Evolutionary conservation across 2,329 filamentous ascomycete species (phyloP).

Genomic region (Mycosphaerella sp.): DNA sequence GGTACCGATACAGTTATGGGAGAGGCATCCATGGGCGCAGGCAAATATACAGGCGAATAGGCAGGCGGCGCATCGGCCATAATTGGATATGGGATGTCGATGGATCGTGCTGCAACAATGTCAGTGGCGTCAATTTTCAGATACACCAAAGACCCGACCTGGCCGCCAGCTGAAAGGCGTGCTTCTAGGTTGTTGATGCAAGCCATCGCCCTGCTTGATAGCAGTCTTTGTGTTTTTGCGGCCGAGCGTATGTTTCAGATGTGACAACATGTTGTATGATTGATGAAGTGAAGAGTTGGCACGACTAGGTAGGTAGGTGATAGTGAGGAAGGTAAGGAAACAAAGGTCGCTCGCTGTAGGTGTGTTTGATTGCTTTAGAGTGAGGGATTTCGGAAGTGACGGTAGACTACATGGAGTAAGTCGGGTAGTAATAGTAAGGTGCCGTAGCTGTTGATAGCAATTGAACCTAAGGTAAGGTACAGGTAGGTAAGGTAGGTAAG

Average conservation of each 20-base stretch:
- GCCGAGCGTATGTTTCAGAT: constrained; percentile 22
- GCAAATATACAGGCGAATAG: constrained; percentile 39
- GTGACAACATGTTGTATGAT: constrained; percentile 18
- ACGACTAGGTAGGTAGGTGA: constrained; percentile 3
- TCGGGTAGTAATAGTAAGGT: too few species aligned
- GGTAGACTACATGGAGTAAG: background rate
- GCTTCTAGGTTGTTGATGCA: constrained; percentile 20
- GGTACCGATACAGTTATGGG: constrained; percentile 22
- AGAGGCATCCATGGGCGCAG: constrained; percentile 37
- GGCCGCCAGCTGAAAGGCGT: constrained; percentile 22
- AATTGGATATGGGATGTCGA: constrained; percentile 13
- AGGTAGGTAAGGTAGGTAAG: background rate
- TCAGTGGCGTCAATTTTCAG: background rate
- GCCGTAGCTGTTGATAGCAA: background rate
- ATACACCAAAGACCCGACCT: background rate
- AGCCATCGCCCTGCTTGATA: constrained; percentile 11
- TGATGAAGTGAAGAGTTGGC: constrained; percentile 19
- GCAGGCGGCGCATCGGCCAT: constrained; percentile 30
- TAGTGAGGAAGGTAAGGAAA: constrained; percentile 6
- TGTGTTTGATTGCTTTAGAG: background rate
- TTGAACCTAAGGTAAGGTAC: background rate
- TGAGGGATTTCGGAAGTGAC: background rate
- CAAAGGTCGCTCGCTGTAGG: background rate
- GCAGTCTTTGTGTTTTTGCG: constrained; percentile 12
- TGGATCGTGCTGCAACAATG: background rate